Conservation (phyloP, 768 basidiomycete species). For the Flagelloscypha sp. region DNA sequence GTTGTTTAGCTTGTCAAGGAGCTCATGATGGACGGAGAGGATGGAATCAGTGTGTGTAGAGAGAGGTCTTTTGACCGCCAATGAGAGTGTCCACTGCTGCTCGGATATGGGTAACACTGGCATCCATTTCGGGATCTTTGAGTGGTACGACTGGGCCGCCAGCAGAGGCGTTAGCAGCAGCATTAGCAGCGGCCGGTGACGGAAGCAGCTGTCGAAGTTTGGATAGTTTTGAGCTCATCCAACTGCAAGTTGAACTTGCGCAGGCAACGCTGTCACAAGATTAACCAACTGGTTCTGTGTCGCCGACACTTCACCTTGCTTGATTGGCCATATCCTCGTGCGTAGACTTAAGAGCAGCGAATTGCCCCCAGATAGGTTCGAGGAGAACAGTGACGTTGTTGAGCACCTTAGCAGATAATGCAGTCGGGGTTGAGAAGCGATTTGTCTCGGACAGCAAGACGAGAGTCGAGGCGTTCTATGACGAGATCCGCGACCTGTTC, state of each 20-base stretch:
- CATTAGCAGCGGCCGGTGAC: constrained; percentile 20
- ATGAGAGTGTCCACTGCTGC: constrained; percentile 39
- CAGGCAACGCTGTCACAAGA: constrained; percentile 40
- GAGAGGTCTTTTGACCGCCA: constrained; percentile 41
- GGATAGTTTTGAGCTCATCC: constrained; percentile 32
- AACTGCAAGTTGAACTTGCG: constrained; percentile 34
- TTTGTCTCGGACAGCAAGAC: constrained; percentile 71
- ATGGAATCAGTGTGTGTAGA: constrained; percentile 41
- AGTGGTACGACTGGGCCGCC: too few species aligned
- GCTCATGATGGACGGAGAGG: constrained; percentile 40
- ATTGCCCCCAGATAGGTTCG: constrained; percentile 30
- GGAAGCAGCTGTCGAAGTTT: constrained; percentile 26
- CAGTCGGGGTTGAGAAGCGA: constrained; percentile 56
- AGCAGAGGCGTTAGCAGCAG: constrained; percentile 6
- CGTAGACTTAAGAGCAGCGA: constrained; percentile 30
- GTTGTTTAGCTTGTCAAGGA: constrained; percentile 43
- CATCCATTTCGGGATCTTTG: constrained; percentile 19
- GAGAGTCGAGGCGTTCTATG: constrained; percentile 76
- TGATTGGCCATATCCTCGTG: constrained; percentile 29
- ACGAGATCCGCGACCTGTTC: constrained; percentile 86
- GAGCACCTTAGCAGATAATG: constrained; percentile 43
- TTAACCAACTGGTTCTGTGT: constrained; percentile 32
- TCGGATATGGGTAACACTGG: constrained; percentile 37
- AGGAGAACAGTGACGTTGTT: constrained; percentile 42
- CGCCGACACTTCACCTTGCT: constrained; percentile 28